Base-by-base conservation (phyloP, 2,329 filamentous ascomycete genomes). In the Colletotrichum navitas region DNA sequence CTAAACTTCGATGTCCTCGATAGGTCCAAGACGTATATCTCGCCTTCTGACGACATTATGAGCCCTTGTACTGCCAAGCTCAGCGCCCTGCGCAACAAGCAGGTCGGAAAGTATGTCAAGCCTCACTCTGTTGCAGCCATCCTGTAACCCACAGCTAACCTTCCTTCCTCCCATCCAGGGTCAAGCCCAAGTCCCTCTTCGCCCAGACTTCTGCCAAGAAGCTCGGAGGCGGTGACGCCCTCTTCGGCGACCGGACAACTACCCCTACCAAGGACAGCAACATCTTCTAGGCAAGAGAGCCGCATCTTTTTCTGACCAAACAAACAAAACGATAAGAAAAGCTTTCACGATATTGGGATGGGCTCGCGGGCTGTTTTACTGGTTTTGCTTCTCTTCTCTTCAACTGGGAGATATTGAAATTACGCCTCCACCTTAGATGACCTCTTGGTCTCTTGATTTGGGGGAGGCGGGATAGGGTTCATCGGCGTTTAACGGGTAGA, bases 41-140 rank as follows among this genome's bases (percentile, higher is more conserved):
- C 92, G 24, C 94, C 94, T 3, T 95, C 93, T n/a, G 94, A 97
- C 82, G 91, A 90, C 82, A 95, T 97, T 85, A 93, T 94, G 91
- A 94, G 92, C 77, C 94, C 94, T 45, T 94, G 93, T 82, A 93
- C 91, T 24, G 91, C 93, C 81, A 96, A 96, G 87, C 88, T 96
- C 77, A 92, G 88, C 74, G 91, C 92, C 51, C 90, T 95, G 81
- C 92, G 93, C 83, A 93, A 89, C 83, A 94, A 94, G 85, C 91
- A 94, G 78, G 91, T 91, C 74, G 88, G 88, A 83, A 95, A 94
- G 92, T 94, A 86, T 79, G 89, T 87, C 7, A 26, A 60, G 58
- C 39, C 36, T n/a, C 24, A 21, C 8, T 41, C 8, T 36, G 8
- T 41, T 5, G 14, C 36, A 16, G 10, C 41, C 18, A 18, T 58